Base-by-base conservation (phyloP, 2,329 filamentous ascomycete genomes). In the Penicillium nordicum region DNA sequence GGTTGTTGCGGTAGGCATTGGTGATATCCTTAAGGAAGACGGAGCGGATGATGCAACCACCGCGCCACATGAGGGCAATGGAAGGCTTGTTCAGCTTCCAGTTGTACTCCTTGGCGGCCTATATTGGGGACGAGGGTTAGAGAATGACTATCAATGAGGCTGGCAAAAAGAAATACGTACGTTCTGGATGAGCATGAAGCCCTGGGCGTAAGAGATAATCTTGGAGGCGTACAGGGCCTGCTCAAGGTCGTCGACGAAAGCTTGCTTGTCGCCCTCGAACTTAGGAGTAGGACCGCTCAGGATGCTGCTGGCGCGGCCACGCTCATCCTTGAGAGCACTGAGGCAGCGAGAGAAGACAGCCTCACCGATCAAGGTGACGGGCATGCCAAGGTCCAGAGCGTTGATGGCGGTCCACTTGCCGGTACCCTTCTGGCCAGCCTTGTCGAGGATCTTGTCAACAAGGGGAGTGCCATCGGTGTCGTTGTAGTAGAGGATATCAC, bases 31-130 rank as follows among this genome's bases (percentile, higher is more conserved):
- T 97, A 67, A 99, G 83, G 91, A 99, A 99, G 74, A 99, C 94
- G 66, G 94, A 97, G 78, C 94, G 93, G 82, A 99, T 99, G 72
- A 99, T 99, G 86, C 94, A 99, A 69, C 94, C 94, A 82, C 94
- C 94, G 77, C 94, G 91, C 94, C 94, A 99, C 94, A 99, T 99
- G 75, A 99, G 89, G 69, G 94, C 94, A 73, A 99, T 99, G 70
- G 95, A 96, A 65, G 94, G 94, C 89, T 97, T 97, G 89, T 99
- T 97, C 69, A 99, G 88, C 86, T 97, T 97, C 94, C 94, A 99
- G 69, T 80, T 79, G 82, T 95, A 99, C 78, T 97, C 90, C 79
- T 88, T 92, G 78, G 93, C 94, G 69, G 94, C 93, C 90, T 94
- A 67, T 57, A 43, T 40, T 52, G 51, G 50, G 27, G 27, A 21